These are phyloP conservation scores for Diaporthe citri DNA, from an alignment of 2,329 filamentous ascomycete genomes.

Conservation along the genomic window DNA sequence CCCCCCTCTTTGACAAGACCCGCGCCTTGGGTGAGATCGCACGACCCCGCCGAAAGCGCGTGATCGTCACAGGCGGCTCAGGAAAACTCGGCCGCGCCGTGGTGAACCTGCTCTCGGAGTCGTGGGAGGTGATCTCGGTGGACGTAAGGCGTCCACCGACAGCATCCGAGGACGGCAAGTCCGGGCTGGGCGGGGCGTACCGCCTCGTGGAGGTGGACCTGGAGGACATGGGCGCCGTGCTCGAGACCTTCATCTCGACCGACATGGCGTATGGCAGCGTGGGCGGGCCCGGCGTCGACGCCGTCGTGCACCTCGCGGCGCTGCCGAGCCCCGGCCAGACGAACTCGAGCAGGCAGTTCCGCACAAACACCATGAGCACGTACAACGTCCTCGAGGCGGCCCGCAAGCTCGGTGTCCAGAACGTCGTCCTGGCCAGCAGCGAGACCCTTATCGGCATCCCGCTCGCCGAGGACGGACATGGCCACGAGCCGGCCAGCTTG, in stretches of 20 bases:
- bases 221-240: slow-evolving; percentile 38
- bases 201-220: slow-evolving; percentile 37
- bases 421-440: slow-evolving; percentile 34
- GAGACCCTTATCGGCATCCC: slow-evolving; percentile 40
- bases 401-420: slow-evolving; percentile 37
- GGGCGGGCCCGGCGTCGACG: slow-evolving; percentile 14
- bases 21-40: slow-evolving; percentile 35
- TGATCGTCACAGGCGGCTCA: slow-evolving; percentile 39
- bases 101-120: slow-evolving; percentile 22
- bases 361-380: slow-evolving; percentile 39
- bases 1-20: slow-evolving; percentile 33
- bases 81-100: slow-evolving; percentile 38
- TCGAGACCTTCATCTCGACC: slow-evolving; percentile 36
- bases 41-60: slow-evolving; percentile 32
- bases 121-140: slow-evolving; percentile 38
- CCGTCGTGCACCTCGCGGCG: slow-evolving; percentile 38
- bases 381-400: slow-evolving; percentile 40
- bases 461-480: slow-evolving; percentile 34
- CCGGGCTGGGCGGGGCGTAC: slow-evolving; percentile 39
- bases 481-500: slow-evolving; percentile 33
- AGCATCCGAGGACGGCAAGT: slow-evolving; percentile 37
- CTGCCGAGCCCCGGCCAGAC: slow-evolving; percentile 38
- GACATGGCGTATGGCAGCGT: slow-evolving; percentile 38
- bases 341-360: slow-evolving; percentile 36
- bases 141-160: slow-evolving; percentile 36